These are phyloP conservation scores for Rhodotorula glutinis DNA, from an alignment of 1,284 basidiomycete genomes.

Conservation along the genomic window DNA sequence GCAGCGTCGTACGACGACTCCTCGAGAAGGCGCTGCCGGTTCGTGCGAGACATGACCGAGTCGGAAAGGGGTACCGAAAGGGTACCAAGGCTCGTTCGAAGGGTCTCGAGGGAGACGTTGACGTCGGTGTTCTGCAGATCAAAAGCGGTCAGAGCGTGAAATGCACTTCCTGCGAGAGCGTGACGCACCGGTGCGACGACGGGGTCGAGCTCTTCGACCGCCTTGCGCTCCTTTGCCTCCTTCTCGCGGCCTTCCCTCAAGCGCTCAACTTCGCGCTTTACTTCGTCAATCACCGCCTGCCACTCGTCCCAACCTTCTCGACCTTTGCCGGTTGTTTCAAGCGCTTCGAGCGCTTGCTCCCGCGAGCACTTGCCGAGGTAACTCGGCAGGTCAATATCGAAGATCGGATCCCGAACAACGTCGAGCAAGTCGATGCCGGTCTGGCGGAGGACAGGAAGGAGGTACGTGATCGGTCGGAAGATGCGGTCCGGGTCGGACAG, in stretches of 20 bases:
- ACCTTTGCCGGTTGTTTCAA: constrained; percentile 24
- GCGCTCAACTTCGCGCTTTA: constrained; percentile 15
- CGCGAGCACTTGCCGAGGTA: constrained; percentile 26
- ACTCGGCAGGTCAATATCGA: constrained; percentile 30
- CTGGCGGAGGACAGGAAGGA: constrained; percentile 22
- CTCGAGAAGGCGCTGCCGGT: constrained; percentile 78
- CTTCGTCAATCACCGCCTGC: constrained; percentile 19
- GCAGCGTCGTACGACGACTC: constrained; percentile 81
- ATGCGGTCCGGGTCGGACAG: constrained; percentile 23
- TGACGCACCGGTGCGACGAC: constrained; percentile 7
- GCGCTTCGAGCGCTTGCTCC: constrained; percentile 28
- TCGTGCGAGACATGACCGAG: constrained; percentile 46
- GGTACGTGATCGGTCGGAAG: constrained; percentile 25
- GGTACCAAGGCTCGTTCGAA: constrained; percentile 35
- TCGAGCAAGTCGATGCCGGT: constrained; percentile 15
- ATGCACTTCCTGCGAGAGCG: too few relatives aligned
- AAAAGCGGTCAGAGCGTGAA: not conserved
- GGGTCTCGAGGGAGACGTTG: constrained; percentile 35
- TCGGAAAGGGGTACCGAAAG: constrained; percentile 18
- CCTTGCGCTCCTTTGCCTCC: not conserved
- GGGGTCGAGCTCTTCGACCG: constrained; percentile 16
- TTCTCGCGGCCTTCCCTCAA: constrained; percentile 30
- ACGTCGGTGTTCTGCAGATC: constrained; percentile 18
- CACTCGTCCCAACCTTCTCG: constrained; percentile 29
- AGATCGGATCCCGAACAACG: constrained; percentile 35